Percentiles rank a stretch among this genome's conserved stretches.
These are phyloP conservation scores for Artemisia annua DNA, from an alignment of 129 eudicot species.

Conservation along the genomic window DNA sequence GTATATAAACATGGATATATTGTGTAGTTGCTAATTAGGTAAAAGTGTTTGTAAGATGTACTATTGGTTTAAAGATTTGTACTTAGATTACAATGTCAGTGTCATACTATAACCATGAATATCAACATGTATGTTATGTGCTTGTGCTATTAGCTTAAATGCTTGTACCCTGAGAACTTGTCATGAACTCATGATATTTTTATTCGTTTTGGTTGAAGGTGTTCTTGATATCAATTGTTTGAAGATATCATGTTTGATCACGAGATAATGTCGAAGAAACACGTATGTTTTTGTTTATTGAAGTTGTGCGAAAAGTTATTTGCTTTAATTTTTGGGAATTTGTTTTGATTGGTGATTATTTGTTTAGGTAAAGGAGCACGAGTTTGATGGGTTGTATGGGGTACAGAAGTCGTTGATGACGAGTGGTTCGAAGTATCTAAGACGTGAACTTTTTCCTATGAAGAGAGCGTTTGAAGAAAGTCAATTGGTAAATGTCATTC, in stretches of 20 bases:
- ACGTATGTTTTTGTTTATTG: constrained; percentile 32
- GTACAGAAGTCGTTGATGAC: constrained; percentile 44
- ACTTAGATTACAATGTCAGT: constrained; percentile 21
- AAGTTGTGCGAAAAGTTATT: not conserved
- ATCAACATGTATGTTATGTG: not conserved
- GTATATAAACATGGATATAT: constrained; percentile 26
- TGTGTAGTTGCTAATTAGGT: constrained; percentile 23
- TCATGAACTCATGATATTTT: constrained; percentile 9
- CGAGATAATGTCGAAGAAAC: constrained; percentile 43
- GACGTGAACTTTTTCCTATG: constrained; percentile 26
- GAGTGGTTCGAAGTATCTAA: constrained; percentile 26
- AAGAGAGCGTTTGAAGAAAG: constrained; percentile 25
- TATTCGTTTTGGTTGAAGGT: constrained; percentile 36
- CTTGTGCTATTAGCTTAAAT: constrained; percentile 12
- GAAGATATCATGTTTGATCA: constrained; percentile 50
- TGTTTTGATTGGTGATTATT: constrained; percentile 1
- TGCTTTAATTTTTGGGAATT: constrained; percentile 1
- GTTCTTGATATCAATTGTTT: constrained; percentile 33
- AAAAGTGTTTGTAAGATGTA: constrained; percentile 18
- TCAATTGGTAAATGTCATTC: constrained; percentile 23
- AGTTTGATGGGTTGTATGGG: constrained; percentile 45
- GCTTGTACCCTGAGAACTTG: constrained; percentile 21
- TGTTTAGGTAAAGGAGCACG: constrained; percentile 38
- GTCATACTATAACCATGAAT: constrained; percentile 11
- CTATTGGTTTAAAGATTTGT: constrained; percentile 20